Base-by-base conservation (phyloP, 2,329 filamentous ascomycete species). In the Colletotrichum somersetense region DNA sequence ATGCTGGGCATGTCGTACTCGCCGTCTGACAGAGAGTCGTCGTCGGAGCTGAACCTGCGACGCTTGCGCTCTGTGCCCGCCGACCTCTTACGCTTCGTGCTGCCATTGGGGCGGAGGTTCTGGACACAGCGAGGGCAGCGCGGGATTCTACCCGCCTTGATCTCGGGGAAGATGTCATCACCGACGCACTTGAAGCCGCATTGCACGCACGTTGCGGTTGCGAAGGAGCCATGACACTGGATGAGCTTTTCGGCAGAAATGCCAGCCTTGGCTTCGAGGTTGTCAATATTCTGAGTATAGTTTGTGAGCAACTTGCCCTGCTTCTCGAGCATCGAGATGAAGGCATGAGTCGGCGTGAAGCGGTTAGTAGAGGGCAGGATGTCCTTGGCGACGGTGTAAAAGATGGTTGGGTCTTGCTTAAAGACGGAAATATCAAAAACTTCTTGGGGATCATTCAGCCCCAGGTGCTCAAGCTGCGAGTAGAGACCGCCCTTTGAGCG, bases 211-310 rank as follows among this genome's bases (percentile, higher is more conserved):
- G 91, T 93, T 30, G 96, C 96, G 0, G 93, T 97, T 55, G 95
- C 95, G 84, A 98, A 98, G 8, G 94, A 97, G 73, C 96, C 96
- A 80, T 99, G 96, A 80, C 96, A 98, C 82, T 99, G 96, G 38
- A 99, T 92, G 23, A 98, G 88, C 79, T 96, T 97, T 44, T 93
- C 91, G 1, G 90, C 88, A 30, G 86, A 83, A 72, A 99, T 93
- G 30, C 96, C 96, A 0, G 96, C 96, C 77, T 93, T 91, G 73
- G 91, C 89, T 81, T 99, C 96, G 63, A 98, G 91, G 77, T 98
- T 98, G 85, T 99, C 96, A 78, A 99, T 98, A 81, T 99, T 99
- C 80, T 99, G 96, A 0, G 96, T 97, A 84, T 98, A 99, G 83
- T 98, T 98, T 53, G 95, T 98, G 72, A 98, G 89, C 8, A 99